A percentile compares a stretch with the other conserved stretches of the same genome.
Conservation (phyloP, 805 yeast genomes). For the Lachancea quebecensis region DNA sequence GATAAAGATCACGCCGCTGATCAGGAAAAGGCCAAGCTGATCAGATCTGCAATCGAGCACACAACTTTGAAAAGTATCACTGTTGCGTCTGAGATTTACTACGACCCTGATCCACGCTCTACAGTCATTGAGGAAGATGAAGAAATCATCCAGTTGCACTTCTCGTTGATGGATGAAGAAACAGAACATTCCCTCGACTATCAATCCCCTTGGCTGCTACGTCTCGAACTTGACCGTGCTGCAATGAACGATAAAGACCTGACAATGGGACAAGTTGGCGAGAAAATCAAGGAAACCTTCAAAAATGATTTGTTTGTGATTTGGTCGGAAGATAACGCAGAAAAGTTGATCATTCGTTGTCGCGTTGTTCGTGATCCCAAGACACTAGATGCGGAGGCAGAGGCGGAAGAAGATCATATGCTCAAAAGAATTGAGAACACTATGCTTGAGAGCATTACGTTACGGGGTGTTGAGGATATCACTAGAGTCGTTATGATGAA, state of each 20-base stretch:
- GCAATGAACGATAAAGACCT: constrained; percentile 97
- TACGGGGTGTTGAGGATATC: constrained; percentile 94
- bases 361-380: constrained; percentile 97
- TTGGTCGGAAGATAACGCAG: constrained; percentile 99
- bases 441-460: constrained; percentile 89
- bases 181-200: constrained; percentile 89
- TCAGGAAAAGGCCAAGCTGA: constrained; percentile 88
- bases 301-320: constrained; percentile 94
- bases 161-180: constrained; percentile 95
- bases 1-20: constrained; percentile 74
- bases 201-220: constrained; percentile 96
- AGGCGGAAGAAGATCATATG: constrained; percentile 95
- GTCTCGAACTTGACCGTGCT: constrained; percentile 96
- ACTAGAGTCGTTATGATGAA: constrained; percentile 78
- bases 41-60: constrained; percentile 95
- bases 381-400: constrained; percentile 85
- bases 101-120: constrained; percentile 95
- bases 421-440: constrained; percentile 91
- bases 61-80: constrained; percentile 92
- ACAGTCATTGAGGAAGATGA: constrained; percentile 96
- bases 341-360: constrained; percentile 92
- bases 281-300: constrained; percentile 84
- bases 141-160: constrained; percentile 95
- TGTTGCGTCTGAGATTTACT: constrained; percentile 93
- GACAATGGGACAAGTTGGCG: constrained; percentile 97